These are phyloP conservation scores for Cutaneotrichosporon sp. DNA, from an alignment of 1,284 basidiomycete genomes.

Conservation along the genomic window DNA sequence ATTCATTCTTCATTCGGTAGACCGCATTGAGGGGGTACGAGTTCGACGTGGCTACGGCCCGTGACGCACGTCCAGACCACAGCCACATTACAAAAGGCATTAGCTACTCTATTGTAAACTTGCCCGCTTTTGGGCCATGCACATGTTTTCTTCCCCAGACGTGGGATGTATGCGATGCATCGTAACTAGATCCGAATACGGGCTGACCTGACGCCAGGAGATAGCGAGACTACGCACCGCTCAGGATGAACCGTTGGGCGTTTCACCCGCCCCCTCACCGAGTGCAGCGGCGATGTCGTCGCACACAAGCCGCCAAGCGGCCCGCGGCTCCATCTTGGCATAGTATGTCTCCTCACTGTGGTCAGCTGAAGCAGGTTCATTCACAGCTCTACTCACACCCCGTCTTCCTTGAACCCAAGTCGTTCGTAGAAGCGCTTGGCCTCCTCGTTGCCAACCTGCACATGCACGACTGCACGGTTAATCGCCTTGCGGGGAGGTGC, in stretches of 20 bases:
- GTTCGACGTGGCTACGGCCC: too few relatives aligned
- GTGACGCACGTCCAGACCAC: too few relatives aligned
- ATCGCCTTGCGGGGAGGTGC: constrained; percentile 32
- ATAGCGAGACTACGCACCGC: too few relatives aligned
- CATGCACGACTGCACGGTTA: constrained; percentile 39
- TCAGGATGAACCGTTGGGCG: constrained; percentile 18
- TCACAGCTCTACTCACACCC: constrained; percentile 43
- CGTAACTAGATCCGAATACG: background rate
- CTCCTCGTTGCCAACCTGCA: constrained; percentile 38
- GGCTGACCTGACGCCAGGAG: too few relatives aligned
- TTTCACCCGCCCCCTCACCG: constrained; percentile 33
- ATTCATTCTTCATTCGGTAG: too few relatives aligned
- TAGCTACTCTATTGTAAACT: too few relatives aligned
- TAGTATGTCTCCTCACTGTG: constrained; percentile 42
- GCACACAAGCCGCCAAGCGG: constrained; percentile 40
- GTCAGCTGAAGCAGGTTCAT: too few relatives aligned
- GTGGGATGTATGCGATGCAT: too few relatives aligned
- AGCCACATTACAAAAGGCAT: background rate
- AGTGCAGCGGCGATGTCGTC: constrained; percentile 37
- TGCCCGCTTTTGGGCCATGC: too few relatives aligned
- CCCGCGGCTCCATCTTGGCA: constrained; percentile 42
- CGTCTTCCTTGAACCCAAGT: constrained; percentile 42
- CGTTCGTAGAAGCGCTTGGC: constrained; percentile 47
- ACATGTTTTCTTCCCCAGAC: background rate
- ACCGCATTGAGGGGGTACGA: too few relatives aligned